Conservation (phyloP, 148 eudicot species). For the Silene latifolia region DNA sequence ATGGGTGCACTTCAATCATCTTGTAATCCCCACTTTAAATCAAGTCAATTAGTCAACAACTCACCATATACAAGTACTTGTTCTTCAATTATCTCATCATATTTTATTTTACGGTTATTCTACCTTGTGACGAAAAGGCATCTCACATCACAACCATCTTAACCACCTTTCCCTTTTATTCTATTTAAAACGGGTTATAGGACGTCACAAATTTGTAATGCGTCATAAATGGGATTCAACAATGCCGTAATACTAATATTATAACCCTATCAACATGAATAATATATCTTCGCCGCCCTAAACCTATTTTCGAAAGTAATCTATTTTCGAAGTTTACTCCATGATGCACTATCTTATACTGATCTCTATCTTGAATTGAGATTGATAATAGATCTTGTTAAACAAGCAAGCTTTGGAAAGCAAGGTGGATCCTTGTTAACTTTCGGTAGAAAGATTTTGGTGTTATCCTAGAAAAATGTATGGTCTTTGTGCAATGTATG, state of each 20-base stretch:
- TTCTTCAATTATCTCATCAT: background rate
- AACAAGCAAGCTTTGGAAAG: conserved; percentile 7
- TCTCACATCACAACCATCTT: no score
- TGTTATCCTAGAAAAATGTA: conserved; percentile 12
- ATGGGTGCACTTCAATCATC: conserved; percentile 20
- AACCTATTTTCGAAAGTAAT: background rate
- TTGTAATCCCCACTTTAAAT: conserved; percentile 9
- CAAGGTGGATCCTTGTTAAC: background rate
- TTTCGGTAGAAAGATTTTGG: background rate
- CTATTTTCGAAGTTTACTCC: conserved; percentile 1
- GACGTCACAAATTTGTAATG: no score
- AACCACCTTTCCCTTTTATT: no score
- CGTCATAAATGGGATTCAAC: no score
- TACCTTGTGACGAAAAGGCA: no score
- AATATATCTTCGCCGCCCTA: no score
- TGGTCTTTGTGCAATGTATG: conserved; percentile 19
- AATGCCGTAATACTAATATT: no score
- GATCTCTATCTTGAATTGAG: background rate
- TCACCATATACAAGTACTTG: no score
- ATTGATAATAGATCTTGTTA: conserved; percentile 9
- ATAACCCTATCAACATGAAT: no score
- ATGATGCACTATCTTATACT: background rate
- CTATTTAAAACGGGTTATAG: no score
- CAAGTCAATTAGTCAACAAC: background rate
- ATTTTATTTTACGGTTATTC: background rate